Evolutionary conservation across 768 basidiomycete species (phyloP), one percentile per base, ranked within the genome.

Genomic region (Mycena maculata): DNA sequence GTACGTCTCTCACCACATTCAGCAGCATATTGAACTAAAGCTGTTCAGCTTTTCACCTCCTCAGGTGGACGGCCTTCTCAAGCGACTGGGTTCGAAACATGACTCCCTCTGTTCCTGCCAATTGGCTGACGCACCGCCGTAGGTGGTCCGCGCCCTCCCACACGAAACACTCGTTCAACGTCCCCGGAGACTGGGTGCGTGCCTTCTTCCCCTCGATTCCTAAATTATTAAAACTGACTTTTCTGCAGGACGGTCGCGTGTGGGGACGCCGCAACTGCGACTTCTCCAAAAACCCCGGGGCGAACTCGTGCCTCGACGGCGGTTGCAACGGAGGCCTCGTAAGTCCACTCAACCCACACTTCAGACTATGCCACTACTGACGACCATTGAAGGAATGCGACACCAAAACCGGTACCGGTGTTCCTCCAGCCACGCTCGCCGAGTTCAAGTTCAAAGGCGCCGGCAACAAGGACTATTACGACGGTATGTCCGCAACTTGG

Each of bases 261-360:
- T 87, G 85, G 86, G 84, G 74, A 62, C 81, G 82, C 30, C 82
- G 82, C 38, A 67, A 83, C 66, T 85, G 85, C 65, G 73, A 85
- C 73, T 85, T 85, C 73, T 77, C 74, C 59, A 73, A 38, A 49
- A 76, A 72, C 39, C 54, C 58, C 45, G 83, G 74, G 27, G 77
- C 75, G 8, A 81, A 76, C 64, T 80, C 82, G 13, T 85, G 84
- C 54, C 53, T 81, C 18, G 77, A 77, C 47, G 84, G 85, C 8
- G 84, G 83, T 39, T 85, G 84, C 68, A 81, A 81, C 60, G 84
- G 85, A 30, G 84, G 84, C 33, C 72, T 86, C 12, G 55, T 76
- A 23, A 84, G 85, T 60, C 60, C 39, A 74, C n/a, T 52, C 63
- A 15, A 77, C 74, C 22, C 80, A 76, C 27, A 80, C 79, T 39